Conservation (phyloP, 495 filamentous ascomycete genomes). For the Cudoniella acicularis region DNA sequence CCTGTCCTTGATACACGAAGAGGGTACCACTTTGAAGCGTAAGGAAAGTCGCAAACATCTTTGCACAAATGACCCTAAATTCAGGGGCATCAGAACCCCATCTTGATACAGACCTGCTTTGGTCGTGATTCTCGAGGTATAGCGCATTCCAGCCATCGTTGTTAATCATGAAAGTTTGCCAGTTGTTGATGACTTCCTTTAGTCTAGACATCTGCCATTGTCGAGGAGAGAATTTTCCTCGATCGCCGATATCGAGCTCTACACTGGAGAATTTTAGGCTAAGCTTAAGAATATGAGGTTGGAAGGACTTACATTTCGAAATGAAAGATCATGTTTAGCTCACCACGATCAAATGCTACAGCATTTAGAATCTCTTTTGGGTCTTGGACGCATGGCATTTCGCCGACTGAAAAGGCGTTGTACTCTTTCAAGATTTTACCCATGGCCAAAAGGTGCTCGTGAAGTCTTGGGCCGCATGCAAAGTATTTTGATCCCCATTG, state of each 20-base stretch:
- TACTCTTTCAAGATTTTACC: conserved; percentile 58
- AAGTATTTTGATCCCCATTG: conserved; percentile 43
- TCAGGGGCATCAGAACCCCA: conserved; percentile 47
- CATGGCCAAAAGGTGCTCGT: conserved; percentile 56
- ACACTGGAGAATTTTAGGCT: conserved; percentile 49
- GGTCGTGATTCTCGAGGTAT: conserved; percentile 75
- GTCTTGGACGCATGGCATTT: conserved; percentile 62
- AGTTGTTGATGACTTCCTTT: conserved; percentile 56
- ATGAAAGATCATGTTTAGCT: conserved; percentile 76
- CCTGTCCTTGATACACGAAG: conserved; percentile 75
- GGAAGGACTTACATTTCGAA: conserved; percentile 59
- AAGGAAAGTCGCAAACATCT: conserved; percentile 62
- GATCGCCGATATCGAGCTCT: conserved; percentile 52
- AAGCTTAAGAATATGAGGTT: conserved; percentile 43
- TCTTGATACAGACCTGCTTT: conserved; percentile 59
- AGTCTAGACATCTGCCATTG: conserved; percentile 53
- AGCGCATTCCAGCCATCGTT: conserved; percentile 71
- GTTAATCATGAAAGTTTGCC: conserved; percentile 67
- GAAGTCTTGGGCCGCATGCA: conserved; percentile 55
- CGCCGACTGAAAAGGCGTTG: conserved; percentile 66
- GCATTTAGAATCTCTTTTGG: conserved; percentile 55
- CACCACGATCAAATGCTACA: conserved; percentile 54
- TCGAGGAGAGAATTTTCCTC: conserved; percentile 44
- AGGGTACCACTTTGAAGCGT: conserved; percentile 60
- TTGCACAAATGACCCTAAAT: conserved; percentile 45